Base-by-base conservation (phyloP, 441 rosid species). In the Gossypium trilobum region DNA sequence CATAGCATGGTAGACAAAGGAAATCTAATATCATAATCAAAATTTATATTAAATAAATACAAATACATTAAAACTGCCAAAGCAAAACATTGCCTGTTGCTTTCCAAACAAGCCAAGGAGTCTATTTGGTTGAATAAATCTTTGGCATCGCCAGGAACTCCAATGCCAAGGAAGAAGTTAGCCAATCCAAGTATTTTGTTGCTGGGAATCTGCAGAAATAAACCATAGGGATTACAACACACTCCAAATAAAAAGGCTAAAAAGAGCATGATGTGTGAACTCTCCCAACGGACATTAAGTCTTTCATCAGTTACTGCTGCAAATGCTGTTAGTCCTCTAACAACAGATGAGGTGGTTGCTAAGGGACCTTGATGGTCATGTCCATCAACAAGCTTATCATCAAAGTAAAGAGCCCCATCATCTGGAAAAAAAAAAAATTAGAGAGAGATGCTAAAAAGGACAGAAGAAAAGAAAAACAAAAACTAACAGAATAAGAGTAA, bases 41-140 rank as follows among this genome's bases (percentile, higher is more conserved):
- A 8, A n/a, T 55, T 51, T 20, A 42, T 1, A 31, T 42, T 19
- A 61, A 42, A 57, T 17, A 29, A 52, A 59, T 22, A 42, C 22
- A 57, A 59, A 42, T 39, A 60, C 27, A 73, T 20, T 51, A 27
- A 61, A 70, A 16, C 7, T 20, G 68, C 39, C 46, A 70, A 56
- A 57, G 31, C 6, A 57, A 57, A 65, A 3, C 75, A 85, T 81
- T 87, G 75, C 98, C 88, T 83, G 74, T 90, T 91, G 82, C 73
- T 87, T 83, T 95, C 98, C 79, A 92, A 80, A 82, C 79, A 83
- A 78, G 95, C 87, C 72, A 95, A 82, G 10, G 99, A 89, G 73
- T 89, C 90, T 44, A 95, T 77, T 95, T 95, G 99, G 79, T 83
- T 82, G 85, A 87, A 89, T 60, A 95, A 78, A 78, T 91, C 95